phyloP scores from a whole-genome alignment of 2,329 filamentous ascomycete genomes.

The Penicillium concentricum region DNA sequence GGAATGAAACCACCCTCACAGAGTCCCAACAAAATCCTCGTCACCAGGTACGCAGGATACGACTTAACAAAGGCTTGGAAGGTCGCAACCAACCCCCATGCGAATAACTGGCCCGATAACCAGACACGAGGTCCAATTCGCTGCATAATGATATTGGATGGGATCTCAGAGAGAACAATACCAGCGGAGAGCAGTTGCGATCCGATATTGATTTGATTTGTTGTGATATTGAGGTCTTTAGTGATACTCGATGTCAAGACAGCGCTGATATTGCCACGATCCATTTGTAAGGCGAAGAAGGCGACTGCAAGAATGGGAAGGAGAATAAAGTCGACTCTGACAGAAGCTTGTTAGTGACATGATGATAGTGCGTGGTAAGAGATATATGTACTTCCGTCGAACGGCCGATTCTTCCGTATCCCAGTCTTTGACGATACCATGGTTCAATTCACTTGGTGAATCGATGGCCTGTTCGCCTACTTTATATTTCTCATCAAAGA shows the following conservation, averaged over 20 bases:
- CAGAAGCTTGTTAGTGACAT: background rate
- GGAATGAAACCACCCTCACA: conserved; percentile 58
- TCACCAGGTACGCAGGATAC: conserved; percentile 50
- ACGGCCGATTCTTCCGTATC: conserved; percentile 26
- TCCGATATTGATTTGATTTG: conserved; percentile 57
- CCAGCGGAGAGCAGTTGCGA: conserved; percentile 53
- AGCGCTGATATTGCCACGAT: conserved; percentile 48
- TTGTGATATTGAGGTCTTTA: conserved; percentile 50
- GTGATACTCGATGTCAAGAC: conserved; percentile 56
- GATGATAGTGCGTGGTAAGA: background rate
- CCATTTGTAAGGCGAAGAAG: conserved; percentile 32
- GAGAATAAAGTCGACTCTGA: conserved; percentile 32
- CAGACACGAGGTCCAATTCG: conserved; percentile 55
- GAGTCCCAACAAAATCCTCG: conserved; percentile 54
- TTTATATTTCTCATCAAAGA: conserved; percentile 10
- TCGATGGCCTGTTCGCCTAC: conserved; percentile 12
- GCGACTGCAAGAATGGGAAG: conserved; percentile 32
- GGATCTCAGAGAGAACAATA: conserved; percentile 51
- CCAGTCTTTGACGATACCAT: conserved; percentile 29
- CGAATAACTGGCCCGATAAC: conserved; percentile 55
- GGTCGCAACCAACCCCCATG: conserved; percentile 54
- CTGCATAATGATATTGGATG: conserved; percentile 54
- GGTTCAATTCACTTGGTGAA: conserved; percentile 13
- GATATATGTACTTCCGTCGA: conserved; percentile 19
- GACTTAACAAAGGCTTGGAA: conserved; percentile 55